A percentile compares a stretch with the other conserved stretches of the same genome.
These are phyloP conservation scores for Brassica hybrid DNA, from an alignment of 441 rosid species.

Conservation along the genomic window DNA sequence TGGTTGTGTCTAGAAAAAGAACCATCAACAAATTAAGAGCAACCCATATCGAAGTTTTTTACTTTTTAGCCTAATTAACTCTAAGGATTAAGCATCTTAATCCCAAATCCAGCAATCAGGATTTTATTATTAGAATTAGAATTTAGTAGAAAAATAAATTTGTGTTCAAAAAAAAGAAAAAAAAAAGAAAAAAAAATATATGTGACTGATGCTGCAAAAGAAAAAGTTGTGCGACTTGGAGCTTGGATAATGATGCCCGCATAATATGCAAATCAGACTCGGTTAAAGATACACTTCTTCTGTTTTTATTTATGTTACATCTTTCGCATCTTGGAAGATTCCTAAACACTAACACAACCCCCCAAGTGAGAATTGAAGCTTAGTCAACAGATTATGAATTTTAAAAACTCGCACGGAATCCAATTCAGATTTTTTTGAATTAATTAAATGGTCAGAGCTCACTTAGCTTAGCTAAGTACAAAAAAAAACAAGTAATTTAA, in stretches of 20 bases:
- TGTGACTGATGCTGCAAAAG: too few relatives aligned
- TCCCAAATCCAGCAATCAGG: not conserved
- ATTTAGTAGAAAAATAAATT: too few relatives aligned
- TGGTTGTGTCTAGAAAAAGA: slow-evolving; percentile 30
- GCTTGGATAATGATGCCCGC: too few relatives aligned
- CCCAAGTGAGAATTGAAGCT: slow-evolving; percentile 26
- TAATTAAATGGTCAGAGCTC: slow-evolving; percentile 1
- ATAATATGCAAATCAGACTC: too few relatives aligned
- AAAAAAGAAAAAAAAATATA: too few relatives aligned
- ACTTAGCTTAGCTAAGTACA: not conserved
- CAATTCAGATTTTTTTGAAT: slow-evolving; percentile 9
- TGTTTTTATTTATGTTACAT: too few relatives aligned
- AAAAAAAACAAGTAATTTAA: not conserved
- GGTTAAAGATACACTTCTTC: too few relatives aligned
- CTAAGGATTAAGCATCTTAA: not conserved
- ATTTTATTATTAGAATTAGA: not conserved
- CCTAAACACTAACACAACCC: not conserved
- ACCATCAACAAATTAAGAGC: slow-evolving; percentile 20
- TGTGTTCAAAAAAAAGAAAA: too few relatives aligned
- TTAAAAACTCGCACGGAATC: slow-evolving; percentile 31
- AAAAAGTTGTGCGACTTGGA: too few relatives aligned
- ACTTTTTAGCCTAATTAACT: not conserved
- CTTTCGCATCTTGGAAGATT: too few relatives aligned
- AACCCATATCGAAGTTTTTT: not conserved
- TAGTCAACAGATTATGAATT: slow-evolving; percentile 33